Evolutionary conservation across 176 grass and related monocot genomes (phyloP), one percentile per base, ranked within the genome.

Genomic region (Phoenix roebelenii): DNA sequence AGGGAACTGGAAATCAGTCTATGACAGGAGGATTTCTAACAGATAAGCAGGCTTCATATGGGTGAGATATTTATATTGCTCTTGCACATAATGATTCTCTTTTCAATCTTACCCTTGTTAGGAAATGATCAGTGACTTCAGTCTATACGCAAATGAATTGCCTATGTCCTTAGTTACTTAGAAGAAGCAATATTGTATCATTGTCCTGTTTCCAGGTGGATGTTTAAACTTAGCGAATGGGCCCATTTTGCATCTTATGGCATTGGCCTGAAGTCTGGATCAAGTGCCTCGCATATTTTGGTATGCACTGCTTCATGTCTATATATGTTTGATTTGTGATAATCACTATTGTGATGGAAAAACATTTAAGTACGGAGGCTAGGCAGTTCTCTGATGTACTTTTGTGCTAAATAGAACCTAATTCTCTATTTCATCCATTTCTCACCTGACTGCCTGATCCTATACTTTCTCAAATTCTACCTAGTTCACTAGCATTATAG

Each of bases 171-270:
- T 55, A 68, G 12, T 26, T 16, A 22, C 2, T 3, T 23, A 55
- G 39, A 56, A 5, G 5, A 44, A 15, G 35, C 5, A 39, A 44
- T 22, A 17, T 16, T 4, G 14, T 7, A 9, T 16, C 22, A 16
- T 12, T 79, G 68, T 25, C 52, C 52, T 57, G 65, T 16, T 77
- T 49, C 35, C 76, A 98, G 93, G 51, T 92, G 87, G 93, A 91
- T 92, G 84, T 98, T 98, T 79, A 92, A 92, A 76, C 76, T 98
- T 61, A 98, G 87, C 67, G 93, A 98, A 35, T 98, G 93, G 87
- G 81, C 76, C 35, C 85, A 92, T 85, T 64, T 78, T 74, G 88
- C 93, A 10, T 82, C 81, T 3, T 98, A 98, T 66, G 87, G 88
- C 78, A 76, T 98, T 98, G 93, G 93, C 61, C 82, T 92, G 76